Percentiles rank a stretch among this genome's conserved stretches.
Conservation (phyloP, 1,284 basidiomycete genomes). For the Ceratobasidium sp. region DNA sequence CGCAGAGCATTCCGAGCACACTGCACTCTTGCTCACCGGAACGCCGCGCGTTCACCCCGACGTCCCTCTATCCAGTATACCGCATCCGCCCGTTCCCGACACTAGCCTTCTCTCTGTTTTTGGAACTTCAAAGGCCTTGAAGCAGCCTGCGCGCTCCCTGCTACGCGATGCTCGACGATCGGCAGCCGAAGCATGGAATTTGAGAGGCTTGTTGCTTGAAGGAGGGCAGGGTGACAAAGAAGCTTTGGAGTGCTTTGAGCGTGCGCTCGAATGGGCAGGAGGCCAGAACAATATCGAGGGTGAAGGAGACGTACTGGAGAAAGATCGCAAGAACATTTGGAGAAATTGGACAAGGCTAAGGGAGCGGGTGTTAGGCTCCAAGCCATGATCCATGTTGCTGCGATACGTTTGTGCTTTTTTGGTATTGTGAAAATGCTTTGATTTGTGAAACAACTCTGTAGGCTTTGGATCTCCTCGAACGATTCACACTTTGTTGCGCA, state of each 20-base stretch:
- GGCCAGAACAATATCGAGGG: constrained; percentile 46
- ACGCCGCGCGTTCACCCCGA: constrained; percentile 49
- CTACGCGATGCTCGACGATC: constrained; percentile 75
- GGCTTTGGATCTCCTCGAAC: too few relatives aligned
- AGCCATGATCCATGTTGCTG: not conserved
- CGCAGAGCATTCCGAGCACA: constrained; percentile 72
- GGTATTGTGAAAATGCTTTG: too few relatives aligned
- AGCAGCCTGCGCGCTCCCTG: constrained; percentile 65
- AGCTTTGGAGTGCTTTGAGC: constrained; percentile 67
- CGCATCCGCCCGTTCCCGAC: constrained; percentile 59
- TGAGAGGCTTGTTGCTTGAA: constrained; percentile 64
- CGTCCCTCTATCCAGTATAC: constrained; percentile 49
- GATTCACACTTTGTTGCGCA: too few relatives aligned
- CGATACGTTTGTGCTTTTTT: too few relatives aligned
- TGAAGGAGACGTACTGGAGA: constrained; percentile 42
- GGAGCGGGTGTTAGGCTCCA: constrained; percentile 2
- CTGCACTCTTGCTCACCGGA: constrained; percentile 64
- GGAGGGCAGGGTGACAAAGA: constrained; percentile 54
- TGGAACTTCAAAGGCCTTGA: constrained; percentile 61
- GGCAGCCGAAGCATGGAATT: constrained; percentile 74
- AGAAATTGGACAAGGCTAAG: constrained; percentile 32
- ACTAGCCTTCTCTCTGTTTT: constrained; percentile 60
- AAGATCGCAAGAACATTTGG: constrained; percentile 31
- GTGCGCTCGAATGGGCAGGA: constrained; percentile 72
- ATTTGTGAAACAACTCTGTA: too few relatives aligned